Conservation (phyloP, 192 early-diverging fungal genomes). For the Lobosporangium transversale region DNA sequence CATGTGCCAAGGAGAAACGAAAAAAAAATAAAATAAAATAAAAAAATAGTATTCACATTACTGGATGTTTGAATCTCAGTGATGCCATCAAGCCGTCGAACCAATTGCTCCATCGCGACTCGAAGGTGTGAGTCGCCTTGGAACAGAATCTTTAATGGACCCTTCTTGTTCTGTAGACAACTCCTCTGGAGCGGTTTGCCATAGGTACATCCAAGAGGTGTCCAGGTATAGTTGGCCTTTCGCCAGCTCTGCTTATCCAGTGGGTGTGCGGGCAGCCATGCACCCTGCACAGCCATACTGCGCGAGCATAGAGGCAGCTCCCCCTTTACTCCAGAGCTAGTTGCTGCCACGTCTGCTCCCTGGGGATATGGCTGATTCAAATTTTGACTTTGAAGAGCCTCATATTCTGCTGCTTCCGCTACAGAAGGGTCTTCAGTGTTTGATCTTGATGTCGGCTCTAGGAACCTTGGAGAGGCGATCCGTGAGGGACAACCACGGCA, state of each 20-base stretch:
- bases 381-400: too few relatives aligned
- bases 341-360: background rate
- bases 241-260: slow-evolving; percentile 34
- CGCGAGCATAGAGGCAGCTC: slow-evolving; percentile 28
- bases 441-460: background rate
- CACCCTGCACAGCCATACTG: slow-evolving; percentile 21
- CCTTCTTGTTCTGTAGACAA: slow-evolving; percentile 16
- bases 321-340: too few relatives aligned
- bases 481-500: slow-evolving; percentile 25
- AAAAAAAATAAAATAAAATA: background rate
- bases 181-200: slow-evolving; percentile 14
- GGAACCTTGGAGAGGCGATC: slow-evolving; percentile 18
- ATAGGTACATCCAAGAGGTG: slow-evolving; percentile 27
- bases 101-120: slow-evolving; percentile 14
- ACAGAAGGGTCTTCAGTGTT: too few relatives aligned
- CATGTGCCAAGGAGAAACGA: background rate
- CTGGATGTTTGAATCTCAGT: slow-evolving; percentile 9
- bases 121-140: slow-evolving; percentile 35
- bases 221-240: slow-evolving; percentile 38
- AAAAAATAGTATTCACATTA: slow-evolving; percentile 2
- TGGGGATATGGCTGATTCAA: background rate
- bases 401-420: too few relatives aligned
- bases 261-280: slow-evolving; percentile 40
- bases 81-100: slow-evolving; percentile 15
- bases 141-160: slow-evolving; percentile 15